These are phyloP conservation scores for Fonsecaea multimorphosa DNA, from an alignment of 2,329 filamentous ascomycete species.

Conservation along the genomic window DNA sequence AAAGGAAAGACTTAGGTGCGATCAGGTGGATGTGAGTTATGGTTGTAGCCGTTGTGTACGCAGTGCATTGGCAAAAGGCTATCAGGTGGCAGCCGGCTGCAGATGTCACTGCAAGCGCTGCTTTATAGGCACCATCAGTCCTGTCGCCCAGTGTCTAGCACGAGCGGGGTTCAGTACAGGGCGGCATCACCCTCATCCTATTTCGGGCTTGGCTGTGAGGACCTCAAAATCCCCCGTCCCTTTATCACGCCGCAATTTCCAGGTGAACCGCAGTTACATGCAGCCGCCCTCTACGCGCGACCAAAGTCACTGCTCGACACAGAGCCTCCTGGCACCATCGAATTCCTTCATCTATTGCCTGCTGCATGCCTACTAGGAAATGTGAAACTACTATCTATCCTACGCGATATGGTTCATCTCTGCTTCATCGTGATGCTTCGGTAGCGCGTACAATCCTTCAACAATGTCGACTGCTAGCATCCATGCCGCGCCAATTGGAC, in stretches of 20 bases:
- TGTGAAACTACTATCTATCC: background rate
- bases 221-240: background rate
- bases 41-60: no score
- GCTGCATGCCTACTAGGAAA: background rate
- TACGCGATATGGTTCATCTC: background rate
- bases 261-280: background rate
- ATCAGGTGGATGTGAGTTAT: background rate
- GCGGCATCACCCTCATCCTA: background rate
- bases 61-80: no score
- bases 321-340: background rate
- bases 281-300: background rate
- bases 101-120: no score
- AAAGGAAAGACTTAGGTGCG: background rate
- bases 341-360: background rate
- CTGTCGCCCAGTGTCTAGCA: background rate
- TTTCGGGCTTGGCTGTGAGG: background rate
- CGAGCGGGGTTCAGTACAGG: background rate
- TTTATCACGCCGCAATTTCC: background rate
- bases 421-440: conserved; percentile 1
- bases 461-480: conserved; percentile 37
- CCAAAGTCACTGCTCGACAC: background rate
- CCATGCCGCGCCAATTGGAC: conserved; percentile 25
- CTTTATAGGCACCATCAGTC: no score
- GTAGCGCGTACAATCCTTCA: conserved; percentile 3
- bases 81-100: no score